Conservation (phyloP, 2,329 filamentous ascomycete species). For the Xylariales sp. region DNA sequence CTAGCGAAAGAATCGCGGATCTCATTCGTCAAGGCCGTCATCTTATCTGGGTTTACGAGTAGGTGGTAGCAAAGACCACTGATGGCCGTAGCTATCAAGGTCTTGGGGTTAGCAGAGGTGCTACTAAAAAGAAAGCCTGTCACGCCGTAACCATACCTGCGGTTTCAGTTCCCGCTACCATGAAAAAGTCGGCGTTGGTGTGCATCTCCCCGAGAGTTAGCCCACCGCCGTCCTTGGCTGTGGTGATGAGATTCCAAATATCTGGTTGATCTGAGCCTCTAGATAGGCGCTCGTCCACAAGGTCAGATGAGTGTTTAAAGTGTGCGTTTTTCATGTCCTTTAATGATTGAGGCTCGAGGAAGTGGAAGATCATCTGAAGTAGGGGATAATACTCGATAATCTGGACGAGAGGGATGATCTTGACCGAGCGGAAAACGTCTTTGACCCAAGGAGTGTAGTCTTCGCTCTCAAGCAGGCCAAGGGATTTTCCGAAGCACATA, state of each 20-base stretch:
- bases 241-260: conserved; percentile 18
- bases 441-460: conserved; percentile 14
- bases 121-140: neutral
- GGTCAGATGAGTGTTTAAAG: conserved; percentile 17
- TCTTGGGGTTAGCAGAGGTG: conserved; percentile 2
- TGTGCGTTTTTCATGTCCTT: conserved; percentile 13
- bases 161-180: conserved; percentile 5
- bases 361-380: conserved; percentile 12
- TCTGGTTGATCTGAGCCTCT: conserved; percentile 18
- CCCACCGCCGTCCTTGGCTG: conserved; percentile 10
- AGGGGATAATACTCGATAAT: conserved; percentile 20
- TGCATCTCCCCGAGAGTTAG: conserved; percentile 9
- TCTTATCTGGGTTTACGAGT: conserved; percentile 1
- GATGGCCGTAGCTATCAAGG: no score
- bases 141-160: neutral
- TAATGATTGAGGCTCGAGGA: conserved; percentile 18
- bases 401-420: conserved; percentile 14
- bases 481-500: conserved; percentile 36
- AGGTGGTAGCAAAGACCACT: conserved; percentile 4
- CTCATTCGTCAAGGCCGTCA: neutral
- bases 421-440: conserved; percentile 13
- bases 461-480: conserved; percentile 24
- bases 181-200: conserved; percentile 6
- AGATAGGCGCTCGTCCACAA: conserved; percentile 21
- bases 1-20: neutral